Base-by-base conservation (phyloP, 169 alveolate species). In the Toxoplasma gondii region DNA sequence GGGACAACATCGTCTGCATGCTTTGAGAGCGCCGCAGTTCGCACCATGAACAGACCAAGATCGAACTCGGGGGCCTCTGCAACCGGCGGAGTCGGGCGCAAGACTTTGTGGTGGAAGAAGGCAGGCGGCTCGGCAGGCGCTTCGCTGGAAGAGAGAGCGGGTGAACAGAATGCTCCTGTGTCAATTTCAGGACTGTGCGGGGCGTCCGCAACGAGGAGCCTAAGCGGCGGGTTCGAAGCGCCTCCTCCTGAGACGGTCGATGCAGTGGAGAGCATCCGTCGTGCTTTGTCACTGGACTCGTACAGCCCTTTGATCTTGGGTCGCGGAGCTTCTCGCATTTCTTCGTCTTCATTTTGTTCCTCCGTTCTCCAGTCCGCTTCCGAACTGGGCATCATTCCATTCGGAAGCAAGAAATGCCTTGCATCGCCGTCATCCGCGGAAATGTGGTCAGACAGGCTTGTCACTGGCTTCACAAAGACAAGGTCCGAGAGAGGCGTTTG, bases 1-100 rank as follows among this genome's bases (percentile, higher is more conserved):
- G 93, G 93, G 64, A 41, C 70, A 2, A 88, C 74, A 38, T 88
- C 93, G 93, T 88, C 93, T 5, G 84, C 69, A 82, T 88, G 93
- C 64, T 49, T 88, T 24, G 93, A 88, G 86, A 88, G 9, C 38
- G 93, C 93, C 36, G 93, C 93, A 16, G 86, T 74, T 10, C 93
- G 83, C 69, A 88, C 93, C 38, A 88, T 38, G 67, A 88, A 88
- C 39, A 88, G 67, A 12, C 93, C 93, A 27, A 88, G 74, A 38
- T 88, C 93, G 38, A 88, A 88, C 69, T 88, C 84, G 0, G 93
- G 93, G 54, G 86, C 49, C 0, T 67, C 38, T 7, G 39, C 45
- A n/a, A 78, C 49, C 38, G 58, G 39, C 19, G 93, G 93, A 36
- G 74, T 70, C 1, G 93, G 58, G 1, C 64, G 70, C 58, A 88